Conservation (phyloP, 495 filamentous ascomycete genomes). For the Penicillium macrosclerotiorum region DNA sequence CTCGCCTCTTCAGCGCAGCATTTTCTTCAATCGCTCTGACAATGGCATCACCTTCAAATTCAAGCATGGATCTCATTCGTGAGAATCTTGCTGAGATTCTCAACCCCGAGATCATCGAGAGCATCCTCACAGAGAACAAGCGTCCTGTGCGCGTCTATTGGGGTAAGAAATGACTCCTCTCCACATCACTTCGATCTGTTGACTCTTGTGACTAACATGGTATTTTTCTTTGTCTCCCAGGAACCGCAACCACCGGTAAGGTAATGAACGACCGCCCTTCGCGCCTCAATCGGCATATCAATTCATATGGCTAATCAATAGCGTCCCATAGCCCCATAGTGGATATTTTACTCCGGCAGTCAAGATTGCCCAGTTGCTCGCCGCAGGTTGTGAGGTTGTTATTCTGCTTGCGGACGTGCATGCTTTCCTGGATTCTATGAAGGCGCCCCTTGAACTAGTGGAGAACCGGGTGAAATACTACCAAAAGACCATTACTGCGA, state of each 20-base stretch:
- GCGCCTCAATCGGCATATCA: no score
- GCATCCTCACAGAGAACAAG: conserved; percentile 67
- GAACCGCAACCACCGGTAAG: conserved; percentile 79
- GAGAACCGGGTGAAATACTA: conserved; percentile 74
- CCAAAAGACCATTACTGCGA: conserved; percentile 57
- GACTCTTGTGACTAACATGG: conserved; percentile 13
- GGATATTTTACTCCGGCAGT: conserved; percentile 75
- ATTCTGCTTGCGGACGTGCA: conserved; percentile 77
- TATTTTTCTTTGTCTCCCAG: conserved; percentile 26
- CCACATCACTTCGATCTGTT: not conserved
- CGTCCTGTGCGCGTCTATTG: conserved; percentile 77
- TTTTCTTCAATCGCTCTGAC: not conserved
- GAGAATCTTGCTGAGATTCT: conserved; percentile 82
- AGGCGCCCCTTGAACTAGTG: conserved; percentile 87
- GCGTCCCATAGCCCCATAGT: conserved; percentile 73
- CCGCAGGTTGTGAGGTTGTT: conserved; percentile 77
- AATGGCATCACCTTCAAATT: conserved; percentile 15
- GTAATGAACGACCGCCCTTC: no score
- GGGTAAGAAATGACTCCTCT: conserved; percentile 54
- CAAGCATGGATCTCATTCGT: conserved; percentile 67
- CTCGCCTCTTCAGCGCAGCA: not conserved
- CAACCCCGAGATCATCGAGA: conserved; percentile 81
- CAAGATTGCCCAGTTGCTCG: conserved; percentile 86
- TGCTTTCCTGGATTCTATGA: conserved; percentile 48
- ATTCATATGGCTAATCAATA: no score